phyloP scores from a whole-genome alignment of 2,329 filamentous ascomycete genomes.

The Fusarium luffae region DNA sequence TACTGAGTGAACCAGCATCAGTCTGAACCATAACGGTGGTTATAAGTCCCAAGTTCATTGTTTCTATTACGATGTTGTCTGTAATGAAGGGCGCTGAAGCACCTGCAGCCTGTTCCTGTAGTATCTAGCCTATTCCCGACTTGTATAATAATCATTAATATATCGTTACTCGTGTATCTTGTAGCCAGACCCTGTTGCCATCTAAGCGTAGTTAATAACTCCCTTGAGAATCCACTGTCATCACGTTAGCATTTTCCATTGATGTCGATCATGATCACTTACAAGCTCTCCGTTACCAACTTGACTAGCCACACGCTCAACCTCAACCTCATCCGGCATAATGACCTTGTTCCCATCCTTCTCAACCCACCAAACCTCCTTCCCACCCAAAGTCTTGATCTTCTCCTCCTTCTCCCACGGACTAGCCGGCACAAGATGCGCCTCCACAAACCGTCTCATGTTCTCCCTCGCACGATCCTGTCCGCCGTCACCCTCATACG shows the following conservation, averaged over 20 bases:
- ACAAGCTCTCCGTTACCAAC: conserved; percentile 89
- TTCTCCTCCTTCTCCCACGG: conserved; percentile 79
- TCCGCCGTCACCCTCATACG: conserved; percentile 80
- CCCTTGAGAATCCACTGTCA: conserved; percentile 72
- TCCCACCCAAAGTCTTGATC: conserved; percentile 70
- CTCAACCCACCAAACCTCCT: conserved; percentile 84
- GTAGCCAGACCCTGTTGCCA: background rate
- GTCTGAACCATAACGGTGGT: background rate
- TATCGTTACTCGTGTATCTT: conserved; percentile 34
- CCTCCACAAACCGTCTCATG: conserved; percentile 82
- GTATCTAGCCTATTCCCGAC: background rate
- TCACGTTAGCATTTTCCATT: background rate
- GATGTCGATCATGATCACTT: conserved; percentile 35
- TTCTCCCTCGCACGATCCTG: conserved; percentile 82
- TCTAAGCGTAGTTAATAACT: conserved; percentile 58
- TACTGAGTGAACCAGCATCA: conserved; percentile 28
- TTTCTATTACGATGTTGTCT: background rate
- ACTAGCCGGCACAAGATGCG: conserved; percentile 79
- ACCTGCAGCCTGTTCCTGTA: background rate
- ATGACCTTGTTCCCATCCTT: conserved; percentile 75
- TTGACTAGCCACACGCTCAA: conserved; percentile 76
- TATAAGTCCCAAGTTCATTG: background rate
- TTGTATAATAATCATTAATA: conserved; percentile 10
- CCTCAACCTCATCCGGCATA: conserved; percentile 82
- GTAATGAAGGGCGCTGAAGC: background rate